A percentile compares a stretch with the other conserved stretches of the same genome.
These are phyloP conservation scores for Phytomonas sp. DNA, from an alignment of 208 protist species.

Conservation along the genomic window DNA sequence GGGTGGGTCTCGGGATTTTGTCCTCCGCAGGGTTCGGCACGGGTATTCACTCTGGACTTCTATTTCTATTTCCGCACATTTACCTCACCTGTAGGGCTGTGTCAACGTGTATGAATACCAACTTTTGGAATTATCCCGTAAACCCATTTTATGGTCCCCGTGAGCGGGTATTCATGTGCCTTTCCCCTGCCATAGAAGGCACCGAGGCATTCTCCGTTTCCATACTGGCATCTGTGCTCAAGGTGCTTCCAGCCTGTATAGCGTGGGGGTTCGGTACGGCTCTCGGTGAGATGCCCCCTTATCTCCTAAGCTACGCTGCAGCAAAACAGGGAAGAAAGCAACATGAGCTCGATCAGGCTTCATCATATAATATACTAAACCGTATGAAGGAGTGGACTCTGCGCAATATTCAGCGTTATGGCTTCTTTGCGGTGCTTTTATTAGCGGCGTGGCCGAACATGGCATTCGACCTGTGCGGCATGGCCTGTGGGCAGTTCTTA, in stretches of 20 bases:
- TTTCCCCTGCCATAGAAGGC: conserved; percentile 18
- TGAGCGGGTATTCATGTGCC: conserved; percentile 59
- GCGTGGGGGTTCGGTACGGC: conserved; percentile 94
- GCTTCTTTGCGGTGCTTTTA: conserved; percentile 92
- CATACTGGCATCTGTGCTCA: conserved; percentile 37
- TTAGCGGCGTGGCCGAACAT: conserved; percentile 95
- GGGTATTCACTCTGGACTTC: conserved; percentile 92
- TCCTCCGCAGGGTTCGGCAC: conserved; percentile 91
- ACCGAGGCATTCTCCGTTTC: conserved; percentile 9
- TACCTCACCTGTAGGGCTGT: conserved; percentile 84
- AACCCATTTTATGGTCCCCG: conserved; percentile 80
- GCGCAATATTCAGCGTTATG: conserved; percentile 71
- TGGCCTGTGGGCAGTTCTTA: conserved; percentile 93
- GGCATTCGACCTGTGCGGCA: conserved; percentile 95
- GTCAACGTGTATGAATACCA: conserved; percentile 66
- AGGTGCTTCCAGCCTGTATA: conserved; percentile 79
- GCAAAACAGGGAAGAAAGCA: conserved; percentile 2
- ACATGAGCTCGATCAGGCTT: neutral
- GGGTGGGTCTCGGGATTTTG: conserved; percentile 85
- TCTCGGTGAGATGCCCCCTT: conserved; percentile 96
- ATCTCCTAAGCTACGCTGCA: conserved; percentile 88
- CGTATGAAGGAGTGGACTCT: conserved; percentile 77
- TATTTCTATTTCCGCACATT: conserved; percentile 95
- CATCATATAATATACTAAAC: conserved; percentile 50
- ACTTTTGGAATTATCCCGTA: conserved; percentile 85